phyloP scores from a whole-genome alignment of 306 rosid species.

The Prunus kanzakura region DNA sequence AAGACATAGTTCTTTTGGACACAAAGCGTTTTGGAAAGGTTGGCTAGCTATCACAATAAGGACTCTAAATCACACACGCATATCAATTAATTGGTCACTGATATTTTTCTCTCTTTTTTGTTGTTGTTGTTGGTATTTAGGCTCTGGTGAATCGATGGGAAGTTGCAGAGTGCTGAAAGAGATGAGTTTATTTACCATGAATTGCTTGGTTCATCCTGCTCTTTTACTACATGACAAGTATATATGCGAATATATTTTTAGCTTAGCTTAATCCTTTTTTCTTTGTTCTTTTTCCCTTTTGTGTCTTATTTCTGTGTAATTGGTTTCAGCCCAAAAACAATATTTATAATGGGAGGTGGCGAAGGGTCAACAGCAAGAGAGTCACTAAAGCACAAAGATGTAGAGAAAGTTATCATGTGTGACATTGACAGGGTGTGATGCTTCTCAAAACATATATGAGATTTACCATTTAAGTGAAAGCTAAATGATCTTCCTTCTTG shows the following conservation, averaged over 20 bases:
- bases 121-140: neutral
- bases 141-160: constrained; percentile 39
- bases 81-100: neutral
- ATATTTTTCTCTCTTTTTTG: neutral
- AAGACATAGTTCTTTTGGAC: constrained; percentile 28
- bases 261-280: neutral
- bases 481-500: neutral
- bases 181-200: constrained; percentile 41
- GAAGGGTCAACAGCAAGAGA: constrained; percentile 36
- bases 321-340: constrained; percentile 27
- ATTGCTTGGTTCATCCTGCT: constrained; percentile 38
- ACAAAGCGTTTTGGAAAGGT: constrained; percentile 35
- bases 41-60: neutral
- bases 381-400: constrained; percentile 23
- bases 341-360: constrained; percentile 39
- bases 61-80: neutral
- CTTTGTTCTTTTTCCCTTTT: neutral
- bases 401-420: constrained; percentile 35
- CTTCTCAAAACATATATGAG: neutral
- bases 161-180: constrained; percentile 36
- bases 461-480: neutral
- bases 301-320: neutral
- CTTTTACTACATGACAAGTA: neutral
- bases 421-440: constrained; percentile 28
- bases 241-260: neutral